Percentiles rank a stretch among this genome's conserved stretches.
Evolutionary conservation across 306 rosid genomes (phyloP).

Genomic region (Hippophae gyantsensis): DNA sequence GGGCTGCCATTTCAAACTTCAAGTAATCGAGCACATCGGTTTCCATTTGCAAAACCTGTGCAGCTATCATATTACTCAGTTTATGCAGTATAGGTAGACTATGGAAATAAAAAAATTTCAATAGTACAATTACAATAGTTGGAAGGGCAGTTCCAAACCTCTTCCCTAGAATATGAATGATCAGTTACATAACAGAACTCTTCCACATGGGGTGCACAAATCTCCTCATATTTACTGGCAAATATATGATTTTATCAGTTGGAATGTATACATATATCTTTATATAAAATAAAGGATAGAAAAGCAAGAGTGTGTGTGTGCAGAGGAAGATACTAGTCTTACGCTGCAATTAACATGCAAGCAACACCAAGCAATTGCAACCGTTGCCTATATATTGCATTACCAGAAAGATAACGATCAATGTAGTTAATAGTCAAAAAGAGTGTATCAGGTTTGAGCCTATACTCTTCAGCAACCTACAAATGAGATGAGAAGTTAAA

Average conservation of each 20-base stretch:
- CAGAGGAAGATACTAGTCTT: constrained; percentile 22
- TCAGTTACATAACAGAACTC: constrained; percentile 77
- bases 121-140: constrained; percentile 8
- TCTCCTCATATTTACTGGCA: constrained; percentile 84
- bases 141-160: constrained; percentile 32
- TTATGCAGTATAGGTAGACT: constrained; percentile 2
- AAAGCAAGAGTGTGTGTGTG: neutral
- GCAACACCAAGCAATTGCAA: constrained; percentile 76
- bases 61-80: constrained; percentile 19
- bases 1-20: constrained; percentile 77
- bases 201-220: constrained; percentile 62
- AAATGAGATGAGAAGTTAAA: constrained; percentile 2
- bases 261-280: neutral
- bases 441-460: constrained; percentile 62
- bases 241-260: constrained; percentile 6
- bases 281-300: neutral
- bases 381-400: constrained; percentile 41
- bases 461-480: constrained; percentile 79
- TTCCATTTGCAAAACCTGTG: constrained; percentile 73
- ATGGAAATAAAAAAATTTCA: constrained; percentile 7
- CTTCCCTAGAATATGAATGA: constrained; percentile 62
- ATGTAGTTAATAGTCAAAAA: constrained; percentile 71
- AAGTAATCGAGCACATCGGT: constrained; percentile 54
- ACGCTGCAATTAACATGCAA: constrained; percentile 88
- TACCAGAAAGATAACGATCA: constrained; percentile 83